phyloP scores from a whole-genome alignment of 768 basidiomycete genomes.

The Macrolepiota fuliginosa region DNA sequence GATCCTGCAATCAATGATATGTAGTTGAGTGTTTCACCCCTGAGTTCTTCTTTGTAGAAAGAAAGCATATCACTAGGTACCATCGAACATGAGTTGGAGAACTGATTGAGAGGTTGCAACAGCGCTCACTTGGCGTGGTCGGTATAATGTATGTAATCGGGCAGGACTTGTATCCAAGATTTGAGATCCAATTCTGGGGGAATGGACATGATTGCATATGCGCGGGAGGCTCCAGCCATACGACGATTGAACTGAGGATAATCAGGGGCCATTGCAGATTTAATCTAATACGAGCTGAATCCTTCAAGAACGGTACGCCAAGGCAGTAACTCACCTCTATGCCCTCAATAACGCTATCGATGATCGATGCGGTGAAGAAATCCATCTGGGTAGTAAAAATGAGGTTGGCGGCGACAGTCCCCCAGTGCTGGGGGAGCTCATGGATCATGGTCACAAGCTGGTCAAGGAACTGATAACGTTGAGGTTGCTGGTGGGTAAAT shows the following conservation, averaged over 20 bases:
- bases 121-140: constrained; percentile 7
- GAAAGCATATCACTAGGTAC: constrained; percentile 33
- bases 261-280: background rate
- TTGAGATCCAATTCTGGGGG: background rate
- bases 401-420: background rate
- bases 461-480: background rate
- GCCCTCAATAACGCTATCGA: background rate
- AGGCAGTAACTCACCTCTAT: background rate
- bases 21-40: constrained; percentile 30
- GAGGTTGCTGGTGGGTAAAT: background rate
- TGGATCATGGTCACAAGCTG: background rate
- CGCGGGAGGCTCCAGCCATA: background rate
- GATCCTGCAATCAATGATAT: constrained; percentile 28
- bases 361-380: background rate
- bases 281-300: background rate
- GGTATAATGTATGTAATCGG: constrained; percentile 8
- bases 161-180: constrained; percentile 1
- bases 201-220: background rate
- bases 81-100: background rate
- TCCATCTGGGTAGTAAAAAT: background rate
- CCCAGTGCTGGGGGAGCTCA: background rate
- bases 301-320: background rate
- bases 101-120: background rate
- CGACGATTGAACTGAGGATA: background rate
- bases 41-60: constrained; percentile 38